Conservation (phyloP, 2,329 filamentous ascomycete genomes). For the Arthrobotrys megalospora region DNA sequence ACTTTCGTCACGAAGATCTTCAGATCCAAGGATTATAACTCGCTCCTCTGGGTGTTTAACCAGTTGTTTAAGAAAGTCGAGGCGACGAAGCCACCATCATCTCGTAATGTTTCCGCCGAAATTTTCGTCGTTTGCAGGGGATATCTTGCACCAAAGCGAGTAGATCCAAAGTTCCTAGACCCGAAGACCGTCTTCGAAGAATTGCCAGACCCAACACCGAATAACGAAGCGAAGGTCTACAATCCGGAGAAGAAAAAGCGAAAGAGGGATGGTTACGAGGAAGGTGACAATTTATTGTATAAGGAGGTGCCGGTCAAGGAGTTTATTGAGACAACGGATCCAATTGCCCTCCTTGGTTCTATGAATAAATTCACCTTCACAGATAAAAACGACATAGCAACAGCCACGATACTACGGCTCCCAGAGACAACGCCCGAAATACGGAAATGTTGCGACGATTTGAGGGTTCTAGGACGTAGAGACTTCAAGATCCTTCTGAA, state of each 20-base stretch:
- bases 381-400: slow-evolving; percentile 84
- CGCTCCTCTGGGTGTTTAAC: slow-evolving; percentile 96
- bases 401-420: slow-evolving; percentile 87
- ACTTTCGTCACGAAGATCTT: slow-evolving; percentile 99
- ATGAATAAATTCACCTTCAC: slow-evolving; percentile 88
- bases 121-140: slow-evolving; percentile 98
- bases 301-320: slow-evolving; percentile 90
- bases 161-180: slow-evolving; percentile 94
- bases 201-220: slow-evolving; percentile 84
- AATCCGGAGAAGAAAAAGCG: slow-evolving; percentile 98
- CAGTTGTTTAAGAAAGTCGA: slow-evolving; percentile 96
- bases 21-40: slow-evolving; percentile 96
- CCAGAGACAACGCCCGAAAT: slow-evolving; percentile 90
- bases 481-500: slow-evolving; percentile 91
- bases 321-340: slow-evolving; percentile 93
- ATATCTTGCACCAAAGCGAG: slow-evolving; percentile 92
- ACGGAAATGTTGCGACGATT: slow-evolving; percentile 81
- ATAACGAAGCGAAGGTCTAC: slow-evolving; percentile 98
- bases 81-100: slow-evolving; percentile 96
- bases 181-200: slow-evolving; percentile 92
- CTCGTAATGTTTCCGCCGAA: slow-evolving; percentile 95
- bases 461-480: slow-evolving; percentile 91
- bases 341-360: slow-evolving; percentile 89
- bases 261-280: slow-evolving; percentile 97
- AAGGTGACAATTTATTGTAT: slow-evolving; percentile 92